Evolutionary conservation across 2,329 filamentous ascomycete species (phyloP), one percentile per base, ranked within the genome.

Genomic region (Paecilomyces niveus): DNA sequence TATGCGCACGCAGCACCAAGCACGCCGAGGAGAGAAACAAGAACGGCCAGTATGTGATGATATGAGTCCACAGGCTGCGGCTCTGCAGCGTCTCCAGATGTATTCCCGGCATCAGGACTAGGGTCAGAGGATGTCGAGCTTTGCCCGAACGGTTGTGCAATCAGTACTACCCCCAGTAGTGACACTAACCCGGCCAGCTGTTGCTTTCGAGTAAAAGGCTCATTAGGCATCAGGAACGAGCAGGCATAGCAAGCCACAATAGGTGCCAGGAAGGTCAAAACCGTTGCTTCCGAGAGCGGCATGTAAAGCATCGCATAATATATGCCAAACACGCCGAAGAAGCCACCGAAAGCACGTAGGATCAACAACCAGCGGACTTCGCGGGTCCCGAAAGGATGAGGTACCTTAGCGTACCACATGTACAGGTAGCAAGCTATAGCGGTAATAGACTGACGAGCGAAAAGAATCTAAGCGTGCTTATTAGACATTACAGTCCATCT

Each of bases 221-320:
- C 90, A 55, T 85, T 83, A 58, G 75, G 71, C 22, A 87, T 82
- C 39, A 92, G 75, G 57, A 92, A 78, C 35, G 89, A 91, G 70
- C 91, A 96, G 18, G 89, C 82, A 76, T 92, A 90, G 58, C 89
- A 90, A 21, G 90, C 84, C 5, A 95, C 80, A 13, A 87, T 88
- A 0, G 92, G 92, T 0, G 89, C 85, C 5, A 96, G 81, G 70
- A 96, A 97, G 8, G 90, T 94, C 56, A 97, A 88, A 33, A 96
- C 92, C 0, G 90, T 94, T 1, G 92, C 91, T 70, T 96, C 92
- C 15, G 90, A 89, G 1, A 96, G 81, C 0, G 90, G 89, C 2
- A 96, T 83, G 66, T 95, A 95, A 68, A 89, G 83, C 58, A 89
- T 76, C 7, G 85, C 87, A 66, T 86, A 86, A 65, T 87, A 95